These are phyloP conservation scores for Onygena corvina DNA, from an alignment of 2,329 filamentous ascomycete genomes.

Conservation along the genomic window DNA sequence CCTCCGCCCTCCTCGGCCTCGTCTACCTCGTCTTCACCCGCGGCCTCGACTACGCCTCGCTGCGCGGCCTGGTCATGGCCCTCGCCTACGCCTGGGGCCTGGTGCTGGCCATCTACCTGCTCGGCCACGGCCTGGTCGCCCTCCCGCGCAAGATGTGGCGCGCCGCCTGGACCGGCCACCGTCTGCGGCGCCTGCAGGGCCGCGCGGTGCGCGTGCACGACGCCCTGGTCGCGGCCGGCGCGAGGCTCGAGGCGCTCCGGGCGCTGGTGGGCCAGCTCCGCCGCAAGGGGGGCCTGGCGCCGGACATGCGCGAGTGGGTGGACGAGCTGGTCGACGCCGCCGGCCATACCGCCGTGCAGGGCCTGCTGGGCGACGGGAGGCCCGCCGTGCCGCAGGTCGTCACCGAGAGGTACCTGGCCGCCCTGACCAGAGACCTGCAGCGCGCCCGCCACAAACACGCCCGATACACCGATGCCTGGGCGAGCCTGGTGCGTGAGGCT, in stretches of 20 bases:
- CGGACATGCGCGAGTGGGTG: slow-evolving; percentile 81
- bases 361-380: slow-evolving; percentile 17
- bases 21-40: slow-evolving; percentile 74
- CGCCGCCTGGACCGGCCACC: slow-evolving; percentile 62
- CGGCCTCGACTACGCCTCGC: slow-evolving; percentile 56
- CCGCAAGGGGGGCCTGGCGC: slow-evolving; percentile 66
- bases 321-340: slow-evolving; percentile 77
- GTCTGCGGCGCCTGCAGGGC: slow-evolving; percentile 61
- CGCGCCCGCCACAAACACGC: slow-evolving; percentile 72
- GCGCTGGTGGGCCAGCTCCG: slow-evolving; percentile 66
- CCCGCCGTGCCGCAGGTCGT: slow-evolving; percentile 63
- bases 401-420: slow-evolving; percentile 84
- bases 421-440: slow-evolving; percentile 69
- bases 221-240: slow-evolving; percentile 70
- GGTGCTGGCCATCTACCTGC: slow-evolving; percentile 83
- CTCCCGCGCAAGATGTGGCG: slow-evolving; percentile 72
- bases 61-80: slow-evolving; percentile 84
- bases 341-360: slow-evolving; percentile 50
- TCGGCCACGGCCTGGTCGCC: slow-evolving; percentile 92
- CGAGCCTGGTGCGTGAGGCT: slow-evolving; percentile 61
- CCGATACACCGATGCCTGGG: slow-evolving; percentile 78
- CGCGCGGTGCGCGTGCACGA: slow-evolving; percentile 76
- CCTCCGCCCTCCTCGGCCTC: slow-evolving; percentile 56
- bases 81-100: slow-evolving; percentile 90
- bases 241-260: slow-evolving; percentile 69